Conservation (phyloP, 2,329 filamentous ascomycete species). For the Pseudopyricularia javanii region DNA sequence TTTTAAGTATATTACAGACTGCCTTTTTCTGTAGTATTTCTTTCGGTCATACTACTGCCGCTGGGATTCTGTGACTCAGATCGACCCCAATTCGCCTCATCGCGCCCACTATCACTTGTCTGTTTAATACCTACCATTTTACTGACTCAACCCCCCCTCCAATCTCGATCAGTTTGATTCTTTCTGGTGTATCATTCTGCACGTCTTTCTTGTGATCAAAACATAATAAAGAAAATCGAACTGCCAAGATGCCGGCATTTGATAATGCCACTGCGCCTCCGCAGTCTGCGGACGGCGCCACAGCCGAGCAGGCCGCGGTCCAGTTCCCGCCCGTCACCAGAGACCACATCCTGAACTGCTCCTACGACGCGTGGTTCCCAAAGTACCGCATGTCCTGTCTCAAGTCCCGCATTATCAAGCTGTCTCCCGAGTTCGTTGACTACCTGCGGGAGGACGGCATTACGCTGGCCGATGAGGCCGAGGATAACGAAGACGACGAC, state of each 20-base stretch:
- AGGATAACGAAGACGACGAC: conserved; percentile 44
- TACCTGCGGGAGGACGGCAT: conserved; percentile 93
- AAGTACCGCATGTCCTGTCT: conserved; percentile 72
- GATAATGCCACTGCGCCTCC: conserved; percentile 1
- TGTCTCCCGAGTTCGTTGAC: conserved; percentile 62
- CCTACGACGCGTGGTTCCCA: conserved; percentile 85
- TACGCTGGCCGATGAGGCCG: conserved; percentile 59
- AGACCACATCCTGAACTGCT: conserved; percentile 85
- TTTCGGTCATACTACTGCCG: too few species aligned
- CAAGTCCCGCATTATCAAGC: conserved; percentile 72
- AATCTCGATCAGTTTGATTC: too few species aligned
- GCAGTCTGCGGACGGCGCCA: not conserved
- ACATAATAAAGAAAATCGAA: not conserved
- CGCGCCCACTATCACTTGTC: too few species aligned
- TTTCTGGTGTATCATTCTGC: too few species aligned
- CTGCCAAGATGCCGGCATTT: conserved; percentile 17
- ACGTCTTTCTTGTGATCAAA: not conserved
- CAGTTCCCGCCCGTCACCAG: conserved; percentile 76
- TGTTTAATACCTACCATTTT: too few species aligned
- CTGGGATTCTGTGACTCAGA: too few species aligned
- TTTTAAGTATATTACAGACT: too few species aligned
- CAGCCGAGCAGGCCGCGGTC: conserved; percentile 19
- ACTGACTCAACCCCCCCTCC: too few species aligned
- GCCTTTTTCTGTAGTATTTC: too few species aligned
- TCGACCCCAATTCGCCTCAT: too few species aligned